Percentiles rank a stretch among this genome's conserved stretches.
Conservation (phyloP, 2,329 filamentous ascomycete species). For the Pseudocercospora vitis region DNA sequence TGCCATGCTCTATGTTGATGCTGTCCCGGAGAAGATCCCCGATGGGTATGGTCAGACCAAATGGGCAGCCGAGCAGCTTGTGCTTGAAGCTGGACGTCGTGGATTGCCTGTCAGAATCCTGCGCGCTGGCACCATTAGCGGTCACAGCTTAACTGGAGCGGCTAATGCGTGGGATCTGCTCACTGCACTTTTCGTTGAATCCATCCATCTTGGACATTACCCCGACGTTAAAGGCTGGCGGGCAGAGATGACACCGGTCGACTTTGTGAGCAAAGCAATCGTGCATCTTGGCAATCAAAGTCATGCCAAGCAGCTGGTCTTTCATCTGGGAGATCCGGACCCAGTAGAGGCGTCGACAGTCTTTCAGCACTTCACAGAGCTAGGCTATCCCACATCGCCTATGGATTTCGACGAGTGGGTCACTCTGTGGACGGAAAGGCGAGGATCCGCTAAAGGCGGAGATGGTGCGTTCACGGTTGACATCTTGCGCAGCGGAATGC, state of each 20-base stretch:
- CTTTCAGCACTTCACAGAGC: constrained; percentile 62
- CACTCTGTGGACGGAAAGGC: constrained; percentile 68
- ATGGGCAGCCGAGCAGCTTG: constrained; percentile 76
- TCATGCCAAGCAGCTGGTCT: constrained; percentile 63
- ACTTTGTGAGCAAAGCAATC: constrained; percentile 75
- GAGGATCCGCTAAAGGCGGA: constrained; percentile 63
- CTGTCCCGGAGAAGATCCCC: constrained; percentile 66
- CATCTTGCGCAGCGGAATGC: constrained; percentile 79
- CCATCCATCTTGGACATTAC: constrained; percentile 67
- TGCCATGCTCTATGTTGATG: constrained; percentile 64
- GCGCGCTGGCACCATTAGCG: constrained; percentile 74
- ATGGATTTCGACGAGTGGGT: constrained; percentile 74
- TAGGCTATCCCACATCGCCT: constrained; percentile 69
- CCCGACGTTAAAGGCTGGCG: constrained; percentile 74
- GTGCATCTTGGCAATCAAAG: constrained; percentile 66
- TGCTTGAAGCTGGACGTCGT: constrained; percentile 66
- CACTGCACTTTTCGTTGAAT: constrained; percentile 74
- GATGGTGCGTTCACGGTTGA: constrained; percentile 75
- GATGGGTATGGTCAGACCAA: constrained; percentile 80
- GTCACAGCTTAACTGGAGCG: constrained; percentile 71
- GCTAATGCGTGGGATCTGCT: constrained; percentile 78
- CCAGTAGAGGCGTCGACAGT: constrained; percentile 66
- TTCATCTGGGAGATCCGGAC: constrained; percentile 72
- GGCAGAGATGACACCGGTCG: constrained; percentile 80
- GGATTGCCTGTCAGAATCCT: constrained; percentile 71